phyloP scores from a whole-genome alignment of 345 rosid species.

The Populus tremula region DNA sequence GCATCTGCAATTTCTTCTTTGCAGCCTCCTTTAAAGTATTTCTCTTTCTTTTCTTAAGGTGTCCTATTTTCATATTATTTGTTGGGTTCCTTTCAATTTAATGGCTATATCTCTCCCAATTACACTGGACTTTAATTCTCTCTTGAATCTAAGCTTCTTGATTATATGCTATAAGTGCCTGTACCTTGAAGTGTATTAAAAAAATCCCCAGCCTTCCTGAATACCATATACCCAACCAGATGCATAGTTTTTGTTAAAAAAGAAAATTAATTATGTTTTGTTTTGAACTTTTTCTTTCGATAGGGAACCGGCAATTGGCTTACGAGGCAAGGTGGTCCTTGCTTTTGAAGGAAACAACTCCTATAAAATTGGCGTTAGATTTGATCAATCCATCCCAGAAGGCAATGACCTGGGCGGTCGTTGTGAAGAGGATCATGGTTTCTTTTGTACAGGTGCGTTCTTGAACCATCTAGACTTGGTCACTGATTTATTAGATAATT shows the following conservation, averaged over 20 bases:
- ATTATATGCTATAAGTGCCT: background rate
- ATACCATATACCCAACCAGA: background rate
- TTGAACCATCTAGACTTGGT: background rate
- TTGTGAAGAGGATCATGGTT: slow-evolving; percentile 88
- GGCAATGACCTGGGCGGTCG: slow-evolving; percentile 95
- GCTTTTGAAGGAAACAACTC: slow-evolving; percentile 83
- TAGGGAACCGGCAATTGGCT: slow-evolving; percentile 81
- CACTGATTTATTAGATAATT: background rate
- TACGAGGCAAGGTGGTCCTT: slow-evolving; percentile 86
- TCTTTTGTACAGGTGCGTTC: slow-evolving; percentile 80
- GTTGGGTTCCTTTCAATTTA: background rate
- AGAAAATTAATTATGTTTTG: background rate
- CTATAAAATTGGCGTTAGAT: slow-evolving; percentile 92
- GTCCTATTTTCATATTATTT: slow-evolving; percentile 5
- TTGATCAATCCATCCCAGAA: slow-evolving; percentile 75
- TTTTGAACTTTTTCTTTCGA: background rate
- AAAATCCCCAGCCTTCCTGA: background rate
- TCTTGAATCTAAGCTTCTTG: background rate
- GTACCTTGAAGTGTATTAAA: background rate
- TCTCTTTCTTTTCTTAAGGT: background rate
- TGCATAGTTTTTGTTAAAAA: background rate
- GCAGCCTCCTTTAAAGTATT: slow-evolving; percentile 54
- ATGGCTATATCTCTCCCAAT: background rate
- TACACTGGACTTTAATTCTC: background rate
- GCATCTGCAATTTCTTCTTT: slow-evolving; percentile 51